These are phyloP conservation scores for Oldenlandia corymbosa DNA, from an alignment of 257 asterid genomes.

Conservation along the genomic window DNA sequence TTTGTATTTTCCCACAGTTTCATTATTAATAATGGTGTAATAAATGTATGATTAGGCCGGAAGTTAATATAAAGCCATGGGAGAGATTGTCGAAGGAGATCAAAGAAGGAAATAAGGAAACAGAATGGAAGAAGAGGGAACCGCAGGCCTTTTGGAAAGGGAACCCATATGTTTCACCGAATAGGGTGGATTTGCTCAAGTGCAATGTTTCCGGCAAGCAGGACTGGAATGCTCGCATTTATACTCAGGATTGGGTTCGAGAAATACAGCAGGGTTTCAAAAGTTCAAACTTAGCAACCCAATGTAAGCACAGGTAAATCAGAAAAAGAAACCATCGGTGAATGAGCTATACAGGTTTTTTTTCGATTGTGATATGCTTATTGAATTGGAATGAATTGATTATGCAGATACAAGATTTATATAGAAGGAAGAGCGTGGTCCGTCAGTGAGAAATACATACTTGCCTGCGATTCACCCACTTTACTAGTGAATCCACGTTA, in stretches of 20 bases:
- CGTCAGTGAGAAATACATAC: slow-evolving; percentile 89
- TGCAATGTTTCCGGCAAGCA: slow-evolving; percentile 39
- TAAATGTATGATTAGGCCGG: too few relatives aligned
- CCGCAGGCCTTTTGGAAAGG: slow-evolving; percentile 45
- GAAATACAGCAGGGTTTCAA: slow-evolving; percentile 59
- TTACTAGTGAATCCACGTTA: slow-evolving; percentile 54
- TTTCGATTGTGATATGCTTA: too few relatives aligned
- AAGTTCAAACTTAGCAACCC: slow-evolving; percentile 70
- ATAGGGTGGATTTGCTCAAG: slow-evolving; percentile 64
- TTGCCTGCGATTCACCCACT: slow-evolving; percentile 73
- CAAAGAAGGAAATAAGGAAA: slow-evolving; percentile 47
- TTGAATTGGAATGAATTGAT: too few relatives aligned
- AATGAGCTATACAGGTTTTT: too few relatives aligned
- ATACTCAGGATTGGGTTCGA: slow-evolving; percentile 62
- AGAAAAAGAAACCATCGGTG: too few relatives aligned
- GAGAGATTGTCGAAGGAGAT: slow-evolving; percentile 42
- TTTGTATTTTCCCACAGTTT: not conserved
- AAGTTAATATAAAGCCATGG: slow-evolving; percentile 86
- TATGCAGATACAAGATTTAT: slow-evolving; percentile 68
- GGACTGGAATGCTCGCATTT: slow-evolving; percentile 70
- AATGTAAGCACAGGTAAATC: slow-evolving; percentile 69
- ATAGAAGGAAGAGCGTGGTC: slow-evolving; percentile 95
- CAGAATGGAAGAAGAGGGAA: slow-evolving; percentile 67
- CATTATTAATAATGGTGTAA: not conserved
- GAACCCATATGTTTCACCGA: too few relatives aligned